phyloP scores from a whole-genome alignment of 1,139 yeast genomes.

The Blastobotrys ciferrii region DNA sequence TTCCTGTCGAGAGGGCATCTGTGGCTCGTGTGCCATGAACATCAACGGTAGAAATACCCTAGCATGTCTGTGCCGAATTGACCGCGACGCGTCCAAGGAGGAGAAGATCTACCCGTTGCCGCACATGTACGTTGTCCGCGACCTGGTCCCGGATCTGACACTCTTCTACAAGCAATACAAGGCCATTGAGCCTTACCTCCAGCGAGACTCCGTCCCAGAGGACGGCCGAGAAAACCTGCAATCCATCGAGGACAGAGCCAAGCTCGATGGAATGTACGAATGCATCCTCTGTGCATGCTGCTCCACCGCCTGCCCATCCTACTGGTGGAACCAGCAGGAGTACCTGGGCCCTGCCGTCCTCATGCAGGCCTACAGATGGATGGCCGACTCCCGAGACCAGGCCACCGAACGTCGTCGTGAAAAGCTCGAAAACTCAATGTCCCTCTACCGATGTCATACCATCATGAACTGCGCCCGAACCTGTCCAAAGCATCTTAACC shows the following conservation, averaged over 20 bases:
- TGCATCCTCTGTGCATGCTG: conserved; percentile 99
- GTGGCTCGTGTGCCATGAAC: conserved; percentile 99
- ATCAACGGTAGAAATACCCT: conserved; percentile 96
- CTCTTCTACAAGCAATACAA: conserved; percentile 98
- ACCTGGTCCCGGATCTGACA: conserved; percentile 95
- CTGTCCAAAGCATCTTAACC: conserved; percentile 99
- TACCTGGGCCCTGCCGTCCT: conserved; percentile 97
- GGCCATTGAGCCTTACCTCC: conserved; percentile 95
- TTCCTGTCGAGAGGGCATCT: conserved; percentile 98
- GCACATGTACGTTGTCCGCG: conserved; percentile 96
- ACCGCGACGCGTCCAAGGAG: conserved; percentile 69
- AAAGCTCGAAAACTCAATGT: conserved; percentile 95
- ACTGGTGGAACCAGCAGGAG: conserved; percentile 99
- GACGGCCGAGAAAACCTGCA: conserved; percentile 95
- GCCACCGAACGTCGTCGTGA: conserved; percentile 79
- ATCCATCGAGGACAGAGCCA: conserved; percentile 89
- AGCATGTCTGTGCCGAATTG: conserved; percentile 95
- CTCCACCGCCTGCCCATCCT: conserved; percentile 97
- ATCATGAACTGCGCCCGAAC: conserved; percentile 98
- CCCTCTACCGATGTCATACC: conserved; percentile 97
- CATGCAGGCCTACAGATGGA: conserved; percentile 99
- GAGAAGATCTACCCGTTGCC: conserved; percentile 94
- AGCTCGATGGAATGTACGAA: conserved; percentile 94
- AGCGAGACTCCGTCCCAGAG: conserved; percentile 73
- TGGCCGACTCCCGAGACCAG: conserved; percentile 94